These are phyloP conservation scores for Ulmus americana DNA, from an alignment of 331 rosid species.

Conservation along the genomic window DNA sequence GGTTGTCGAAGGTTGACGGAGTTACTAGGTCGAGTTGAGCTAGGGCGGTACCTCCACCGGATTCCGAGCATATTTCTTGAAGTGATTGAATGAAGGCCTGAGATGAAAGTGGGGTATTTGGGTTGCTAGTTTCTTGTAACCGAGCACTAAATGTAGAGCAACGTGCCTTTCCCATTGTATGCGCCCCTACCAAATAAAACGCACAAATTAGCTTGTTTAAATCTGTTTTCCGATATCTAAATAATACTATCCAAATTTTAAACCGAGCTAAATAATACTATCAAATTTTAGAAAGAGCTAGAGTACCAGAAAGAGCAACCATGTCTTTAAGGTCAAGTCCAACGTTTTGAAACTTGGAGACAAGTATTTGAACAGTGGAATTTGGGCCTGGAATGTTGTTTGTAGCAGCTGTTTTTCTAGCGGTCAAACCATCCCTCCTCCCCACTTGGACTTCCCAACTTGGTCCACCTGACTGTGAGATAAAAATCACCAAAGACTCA, in stretches of 20 bases:
- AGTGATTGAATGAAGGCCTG: slow-evolving; percentile 48
- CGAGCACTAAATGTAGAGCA: slow-evolving; percentile 60
- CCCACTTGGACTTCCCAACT: slow-evolving; percentile 76
- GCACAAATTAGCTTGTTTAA: not conserved
- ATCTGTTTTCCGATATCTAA: too few species aligned
- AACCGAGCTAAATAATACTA: too few species aligned
- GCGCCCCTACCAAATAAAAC: slow-evolving; percentile 43
- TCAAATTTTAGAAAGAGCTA: not conserved
- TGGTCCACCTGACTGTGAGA: slow-evolving; percentile 70
- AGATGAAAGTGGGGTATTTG: slow-evolving; percentile 23
- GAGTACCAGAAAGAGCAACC: slow-evolving; percentile 78
- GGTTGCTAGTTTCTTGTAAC: slow-evolving; percentile 22
- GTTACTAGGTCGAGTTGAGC: slow-evolving; percentile 62
- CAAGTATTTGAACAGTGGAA: slow-evolving; percentile 56
- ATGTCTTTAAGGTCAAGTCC: slow-evolving; percentile 59
- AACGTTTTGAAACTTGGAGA: slow-evolving; percentile 53
- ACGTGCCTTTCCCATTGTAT: slow-evolving; percentile 77
- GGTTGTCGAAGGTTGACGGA: slow-evolving; percentile 76
- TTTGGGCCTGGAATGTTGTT: slow-evolving; percentile 74
- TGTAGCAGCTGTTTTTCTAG: slow-evolving; percentile 57
- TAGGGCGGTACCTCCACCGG: slow-evolving; percentile 18
- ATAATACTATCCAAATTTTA: too few species aligned
- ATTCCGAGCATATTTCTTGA: slow-evolving; percentile 52
- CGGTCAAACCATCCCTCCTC: slow-evolving; percentile 56
- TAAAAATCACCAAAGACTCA: not conserved